Evolutionary conservation across 2,329 filamentous ascomycete genomes (phyloP).

Genomic region (Colletotrichum tanaceti): DNA sequence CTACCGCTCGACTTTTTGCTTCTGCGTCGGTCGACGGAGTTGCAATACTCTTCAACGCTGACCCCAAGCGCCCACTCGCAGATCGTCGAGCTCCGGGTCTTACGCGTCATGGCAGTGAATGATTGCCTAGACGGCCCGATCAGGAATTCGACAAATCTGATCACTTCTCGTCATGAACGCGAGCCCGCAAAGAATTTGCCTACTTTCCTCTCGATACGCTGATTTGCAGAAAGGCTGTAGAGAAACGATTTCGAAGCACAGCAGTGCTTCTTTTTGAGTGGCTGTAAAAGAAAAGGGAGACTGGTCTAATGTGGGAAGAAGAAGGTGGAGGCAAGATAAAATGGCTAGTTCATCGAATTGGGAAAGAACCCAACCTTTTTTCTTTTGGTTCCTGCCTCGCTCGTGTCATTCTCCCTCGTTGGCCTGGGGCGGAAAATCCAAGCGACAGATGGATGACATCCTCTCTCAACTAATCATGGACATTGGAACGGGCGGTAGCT

Average conservation of each 20-base stretch:
- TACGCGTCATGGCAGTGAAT: conserved; percentile 30
- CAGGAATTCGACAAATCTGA: not conserved
- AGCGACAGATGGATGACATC: not conserved
- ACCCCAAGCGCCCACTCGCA: conserved; percentile 57
- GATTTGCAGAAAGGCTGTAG: no score
- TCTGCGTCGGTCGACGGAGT: conserved; percentile 30
- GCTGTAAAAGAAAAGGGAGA: not conserved
- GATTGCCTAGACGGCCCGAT: not conserved
- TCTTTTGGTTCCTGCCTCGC: not conserved
- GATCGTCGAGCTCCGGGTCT: conserved; percentile 42
- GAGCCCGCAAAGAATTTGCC: no score
- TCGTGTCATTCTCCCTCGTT: not conserved
- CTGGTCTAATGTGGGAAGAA: not conserved
- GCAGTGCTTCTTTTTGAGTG: not conserved
- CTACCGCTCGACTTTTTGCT: conserved; percentile 44
- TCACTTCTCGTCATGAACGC: not conserved
- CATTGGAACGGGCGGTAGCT: no score
- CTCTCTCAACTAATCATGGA: no score
- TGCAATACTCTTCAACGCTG: conserved; percentile 47
- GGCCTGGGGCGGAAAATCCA: not conserved
- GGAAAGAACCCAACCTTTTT: not conserved
- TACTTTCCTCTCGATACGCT: no score
- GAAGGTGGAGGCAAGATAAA: conserved; percentile 1
- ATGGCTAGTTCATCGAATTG: not conserved
- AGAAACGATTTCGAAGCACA: not conserved